Conservation (phyloP, 1,284 basidiomycete genomes). For the Apiotrichum sp. region DNA sequence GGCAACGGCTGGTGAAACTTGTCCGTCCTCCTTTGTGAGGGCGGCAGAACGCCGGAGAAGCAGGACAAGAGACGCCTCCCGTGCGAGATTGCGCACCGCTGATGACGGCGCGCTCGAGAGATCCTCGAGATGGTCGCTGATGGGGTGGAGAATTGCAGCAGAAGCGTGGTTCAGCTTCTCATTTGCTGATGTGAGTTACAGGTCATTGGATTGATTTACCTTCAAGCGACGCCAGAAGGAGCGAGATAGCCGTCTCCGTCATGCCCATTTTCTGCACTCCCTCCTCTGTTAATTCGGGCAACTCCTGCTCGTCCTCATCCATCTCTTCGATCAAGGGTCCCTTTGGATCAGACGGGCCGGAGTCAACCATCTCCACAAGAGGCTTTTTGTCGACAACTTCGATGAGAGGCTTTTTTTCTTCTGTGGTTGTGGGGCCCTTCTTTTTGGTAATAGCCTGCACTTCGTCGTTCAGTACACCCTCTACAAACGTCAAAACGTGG, state of each 20-base stretch:
- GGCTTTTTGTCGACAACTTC: slow-evolving; percentile 3
- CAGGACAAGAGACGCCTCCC: slow-evolving; percentile 51
- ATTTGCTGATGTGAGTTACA: slow-evolving; percentile 53
- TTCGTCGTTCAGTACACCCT: slow-evolving; percentile 55
- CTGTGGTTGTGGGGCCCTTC: neutral
- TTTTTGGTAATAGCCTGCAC: slow-evolving; percentile 4
- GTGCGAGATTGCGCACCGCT: slow-evolving; percentile 58
- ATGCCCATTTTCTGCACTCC: slow-evolving; percentile 50
- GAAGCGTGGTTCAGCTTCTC: slow-evolving; percentile 59
- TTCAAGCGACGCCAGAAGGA: slow-evolving; percentile 75
- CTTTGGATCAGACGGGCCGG: neutral
- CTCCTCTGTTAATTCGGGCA: slow-evolving; percentile 20
- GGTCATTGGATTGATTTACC: slow-evolving; percentile 49
- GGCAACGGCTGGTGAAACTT: slow-evolving; percentile 51
- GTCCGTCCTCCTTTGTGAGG: slow-evolving; percentile 19
- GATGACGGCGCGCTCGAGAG: slow-evolving; percentile 51
- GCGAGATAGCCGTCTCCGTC: slow-evolving; percentile 65
- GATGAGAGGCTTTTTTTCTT: slow-evolving; percentile 4
- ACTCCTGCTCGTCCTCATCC: slow-evolving; percentile 16
- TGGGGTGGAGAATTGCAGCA: slow-evolving; percentile 62
- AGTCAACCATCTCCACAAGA: slow-evolving; percentile 1
- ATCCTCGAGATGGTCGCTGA: slow-evolving; percentile 61
- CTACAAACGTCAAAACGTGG: slow-evolving; percentile 70
- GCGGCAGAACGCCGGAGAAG: slow-evolving; percentile 23
- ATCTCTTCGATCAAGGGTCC: slow-evolving; percentile 19